Percentiles rank a stretch among this genome's conserved stretches.
phyloP scores from a whole-genome alignment of 805 yeast genomes.

The Wickerhamomyces chaumierensis region DNA sequence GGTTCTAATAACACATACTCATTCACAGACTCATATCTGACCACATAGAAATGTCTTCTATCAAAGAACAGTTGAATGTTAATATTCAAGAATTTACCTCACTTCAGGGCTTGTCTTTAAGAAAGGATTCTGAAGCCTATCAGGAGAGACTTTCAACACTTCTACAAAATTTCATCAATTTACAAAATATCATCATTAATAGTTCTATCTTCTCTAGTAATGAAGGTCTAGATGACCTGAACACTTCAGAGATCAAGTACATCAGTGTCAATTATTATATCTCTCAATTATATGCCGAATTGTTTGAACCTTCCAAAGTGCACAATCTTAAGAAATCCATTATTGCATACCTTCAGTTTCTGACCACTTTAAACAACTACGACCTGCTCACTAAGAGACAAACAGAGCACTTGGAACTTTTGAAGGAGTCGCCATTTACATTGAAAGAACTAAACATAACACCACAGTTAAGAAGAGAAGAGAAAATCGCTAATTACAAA shows the following conservation, averaged over 20 bases:
- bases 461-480: slow-evolving; percentile 37
- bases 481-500: slow-evolving; percentile 61
- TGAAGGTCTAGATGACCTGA: slow-evolving; percentile 60
- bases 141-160: slow-evolving; percentile 27
- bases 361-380: slow-evolving; percentile 34
- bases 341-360: slow-evolving; percentile 31
- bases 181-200: slow-evolving; percentile 32
- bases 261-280: slow-evolving; percentile 48
- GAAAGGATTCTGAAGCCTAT: slow-evolving; percentile 31
- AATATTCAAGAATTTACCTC: not conserved
- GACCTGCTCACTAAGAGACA: slow-evolving; percentile 30
- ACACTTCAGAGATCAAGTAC: slow-evolving; percentile 51
- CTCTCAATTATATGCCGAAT: slow-evolving; percentile 27
- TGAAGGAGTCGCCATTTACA: slow-evolving; percentile 23
- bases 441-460: slow-evolving; percentile 26
- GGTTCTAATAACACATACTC: too few relatives aligned
- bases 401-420: slow-evolving; percentile 24
- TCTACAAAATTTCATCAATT: slow-evolving; percentile 31
- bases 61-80: not conserved
- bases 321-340: slow-evolving; percentile 31
- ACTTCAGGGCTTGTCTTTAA: slow-evolving; percentile 11
- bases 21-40: too few relatives aligned
- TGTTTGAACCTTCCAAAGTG: slow-evolving; percentile 18
- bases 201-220: slow-evolving; percentile 58
- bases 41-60: not conserved